Base-by-base conservation (phyloP, 768 basidiomycete species). In the Kwoniella dendrophila region DNA sequence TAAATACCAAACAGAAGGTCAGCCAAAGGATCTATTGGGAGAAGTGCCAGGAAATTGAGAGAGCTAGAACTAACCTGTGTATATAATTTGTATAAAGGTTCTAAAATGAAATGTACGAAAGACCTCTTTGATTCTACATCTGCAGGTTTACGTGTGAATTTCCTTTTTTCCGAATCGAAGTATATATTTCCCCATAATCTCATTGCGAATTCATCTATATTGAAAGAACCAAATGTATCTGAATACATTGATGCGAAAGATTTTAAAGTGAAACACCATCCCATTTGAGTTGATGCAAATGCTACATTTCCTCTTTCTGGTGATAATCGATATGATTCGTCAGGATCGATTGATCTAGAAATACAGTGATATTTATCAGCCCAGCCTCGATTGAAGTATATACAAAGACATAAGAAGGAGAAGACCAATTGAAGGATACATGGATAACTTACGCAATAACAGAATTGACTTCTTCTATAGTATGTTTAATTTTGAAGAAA, bases 131-230 rank as follows among this genome's bases (percentile, higher is more conserved):
- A 82, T 69, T 92, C 90, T 0, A 89, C 85, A 69, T 92, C 92
- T 4, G 84, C 81, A 41, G 86, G 86, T 77, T 92, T 93, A 50
- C 92, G 86, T 2, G 87, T 88, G 79, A 99, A 99, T 77, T 93
- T 93, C 62, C 92, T 86, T 18, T 85, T 86, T 62, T 90, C 87
- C 43, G 82, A 75, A 79, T 93, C 87, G 80, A 90, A 97, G 82
- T 92, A 99, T 73, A 98, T 92, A 80, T 98, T 94, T 16, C 96
- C 96, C 96, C 96, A 99, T 14, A 99, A 85, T 34, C 96, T 86
- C 66, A 86, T 86, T 18, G 94, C 92, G 68, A 99, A 95, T 8
- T 87, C 84, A 33, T 84, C 79, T n/a, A 92, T 86, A 73, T 97
- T 90, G 53, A 98, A 81, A 10, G 86, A 83, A 27, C 89, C 90